Base-by-base conservation (phyloP, 2,329 filamentous ascomycete genomes). In the Diplodia intermedia region DNA sequence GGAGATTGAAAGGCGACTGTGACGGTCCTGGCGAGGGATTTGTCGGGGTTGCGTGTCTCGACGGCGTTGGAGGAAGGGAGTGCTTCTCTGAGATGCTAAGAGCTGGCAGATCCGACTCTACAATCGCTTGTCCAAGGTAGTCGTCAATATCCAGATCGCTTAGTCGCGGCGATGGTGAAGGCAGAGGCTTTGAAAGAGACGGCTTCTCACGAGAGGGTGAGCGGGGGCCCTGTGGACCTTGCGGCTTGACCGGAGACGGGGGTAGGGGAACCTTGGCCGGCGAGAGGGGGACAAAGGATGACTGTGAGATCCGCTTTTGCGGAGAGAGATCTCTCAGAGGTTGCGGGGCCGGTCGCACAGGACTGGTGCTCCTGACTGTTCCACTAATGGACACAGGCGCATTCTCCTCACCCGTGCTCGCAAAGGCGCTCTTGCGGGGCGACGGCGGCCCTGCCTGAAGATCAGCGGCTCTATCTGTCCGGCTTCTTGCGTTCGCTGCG, bases 401-500 rank as follows among this genome's bases (percentile, higher is more conserved):
- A 68, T 80, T 80, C 69, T 81, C 80, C 33, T 77, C 75, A 6
- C 74, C 76, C 31, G 71, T 75, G 40, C 67, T 66, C 54, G 69
- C 71, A 7, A 73, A 68, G 23, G 80, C 77, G 69, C 72, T 76
- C 69, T 74, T 81, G 71, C 73, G 77, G 11, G 68, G 68, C 29
- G 68, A 62, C 14, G 54, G 47, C 1, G 65, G 65, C 15, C 33
- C 69, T 43, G 29, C 7, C 26, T 29, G 61, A n/a, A 47, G 54
- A 38, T 52, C 52, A 53, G 74, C 71, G 9, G 76, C 75, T 15
- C 76, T 77, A 29, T 68, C 66, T 55, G 56, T 56, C 0, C 70
- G 72, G 55, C 79, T 81, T 68, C 93, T 86, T 20, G 91, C 88
- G 77, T 97, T 97, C 20, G 91, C 89, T 14, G 90, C 90, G 38